phyloP scores from a whole-genome alignment of 1,284 basidiomycete species.

The Amylostereum chailletii region DNA sequence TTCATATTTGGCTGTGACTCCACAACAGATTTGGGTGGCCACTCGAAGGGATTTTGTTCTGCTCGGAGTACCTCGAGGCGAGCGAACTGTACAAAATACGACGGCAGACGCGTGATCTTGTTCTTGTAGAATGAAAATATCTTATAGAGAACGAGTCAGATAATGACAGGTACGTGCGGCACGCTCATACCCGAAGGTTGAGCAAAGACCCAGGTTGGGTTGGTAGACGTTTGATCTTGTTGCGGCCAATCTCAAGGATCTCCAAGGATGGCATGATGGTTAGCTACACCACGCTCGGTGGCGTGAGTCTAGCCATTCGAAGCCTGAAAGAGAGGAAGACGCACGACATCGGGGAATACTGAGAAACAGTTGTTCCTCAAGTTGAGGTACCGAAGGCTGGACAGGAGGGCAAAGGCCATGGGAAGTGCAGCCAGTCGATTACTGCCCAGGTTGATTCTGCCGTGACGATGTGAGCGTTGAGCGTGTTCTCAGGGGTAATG shows the following conservation, averaged over 20 bases:
- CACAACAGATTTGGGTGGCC: constrained; percentile 66
- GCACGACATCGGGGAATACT: constrained; percentile 79
- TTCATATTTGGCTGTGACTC: constrained; percentile 35
- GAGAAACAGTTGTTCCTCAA: constrained; percentile 84
- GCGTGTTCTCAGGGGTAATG: constrained; percentile 1
- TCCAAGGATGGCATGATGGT: constrained; percentile 83
- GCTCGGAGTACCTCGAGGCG: constrained; percentile 78
- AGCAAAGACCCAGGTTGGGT: constrained; percentile 72
- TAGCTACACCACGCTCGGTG: constrained; percentile 41
- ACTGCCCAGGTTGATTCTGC: constrained; percentile 79
- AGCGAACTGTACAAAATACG: constrained; percentile 70
- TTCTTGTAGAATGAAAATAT: constrained; percentile 87
- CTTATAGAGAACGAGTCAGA: constrained; percentile 25
- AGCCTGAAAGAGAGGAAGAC: constrained; percentile 23
- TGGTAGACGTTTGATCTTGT: constrained; percentile 81
- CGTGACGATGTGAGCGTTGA: constrained; percentile 5
- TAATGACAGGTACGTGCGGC: neutral
- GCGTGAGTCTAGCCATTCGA: neutral
- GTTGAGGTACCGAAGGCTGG: constrained; percentile 85
- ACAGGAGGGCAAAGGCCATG: constrained; percentile 68
- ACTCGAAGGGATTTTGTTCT: constrained; percentile 88
- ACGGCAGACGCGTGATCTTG: constrained; percentile 71
- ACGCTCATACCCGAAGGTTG: constrained; percentile 57
- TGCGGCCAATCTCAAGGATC: constrained; percentile 91
- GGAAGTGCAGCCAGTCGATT: constrained; percentile 82